Evolutionary conservation across 495 filamentous ascomycete species (phyloP), one percentile per base, ranked within the genome.

Genomic region (Aspergillus bertholletiae): DNA sequence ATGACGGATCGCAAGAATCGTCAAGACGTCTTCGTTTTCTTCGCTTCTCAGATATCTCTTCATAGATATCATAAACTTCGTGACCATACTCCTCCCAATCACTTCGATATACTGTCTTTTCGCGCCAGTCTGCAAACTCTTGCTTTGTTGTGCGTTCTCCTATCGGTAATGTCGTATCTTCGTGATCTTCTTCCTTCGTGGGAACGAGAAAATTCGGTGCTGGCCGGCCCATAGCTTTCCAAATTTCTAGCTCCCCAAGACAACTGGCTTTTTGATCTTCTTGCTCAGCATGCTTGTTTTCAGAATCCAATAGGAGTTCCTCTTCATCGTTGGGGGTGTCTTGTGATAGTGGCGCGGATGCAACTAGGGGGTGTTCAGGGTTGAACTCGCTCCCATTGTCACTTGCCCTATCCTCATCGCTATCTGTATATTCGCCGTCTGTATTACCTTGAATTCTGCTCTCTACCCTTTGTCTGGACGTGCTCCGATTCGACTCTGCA

Each of bases 241-340:
- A 86, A 9, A 90, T 53, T 12, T 65, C 57, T 32, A 63, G 60
- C 68, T 92, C 87, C 64, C 88, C 85, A 7, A 58, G 47, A 13
- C 62, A 70, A 54, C 80, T 80, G 13, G 69, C 61, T 55, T 74
- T 62, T 21, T 58, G 64, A 57, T 92, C 88, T 5, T 79, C 47
- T 0, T 52, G 53, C 53, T 88, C 84, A 0, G 81, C 73, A 47
- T 86, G 78, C 0, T 65, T 69, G 44, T 86, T 80, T 52, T 79
- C 73, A 0, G 60, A 43, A 35, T 69, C 63, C 3, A 49, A 22
- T n/a, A 57, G 56, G 12, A 56, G 23, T 39, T 47, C 51, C 35
- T 63, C 63, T 32, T 62, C 57, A 21, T 64, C 58, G 23, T 49
- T 27, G 8, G 51, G 34, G 39, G 15, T 15, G 2, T 17, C 17